Evolutionary conservation across 192 early-diverging fungal species (phyloP).

Genomic region (Podila epicladia): DNA sequence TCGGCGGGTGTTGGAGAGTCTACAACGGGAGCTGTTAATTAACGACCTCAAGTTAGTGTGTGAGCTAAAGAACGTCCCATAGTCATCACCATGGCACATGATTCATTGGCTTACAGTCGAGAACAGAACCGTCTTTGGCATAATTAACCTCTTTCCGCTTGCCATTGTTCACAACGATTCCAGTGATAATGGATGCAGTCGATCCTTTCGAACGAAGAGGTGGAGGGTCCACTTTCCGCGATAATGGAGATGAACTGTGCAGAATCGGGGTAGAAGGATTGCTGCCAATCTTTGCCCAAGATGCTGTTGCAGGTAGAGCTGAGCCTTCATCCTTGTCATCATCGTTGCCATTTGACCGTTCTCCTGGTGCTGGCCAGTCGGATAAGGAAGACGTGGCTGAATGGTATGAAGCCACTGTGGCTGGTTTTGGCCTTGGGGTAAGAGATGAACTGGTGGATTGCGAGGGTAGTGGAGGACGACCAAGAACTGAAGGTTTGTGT

Average conservation of each 20-base stretch:
- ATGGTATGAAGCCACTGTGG: conserved; percentile 24
- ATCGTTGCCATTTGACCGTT: conserved; percentile 14
- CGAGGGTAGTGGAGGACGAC: conserved; percentile 25
- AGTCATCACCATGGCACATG: not conserved
- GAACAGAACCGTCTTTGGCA: conserved; percentile 8
- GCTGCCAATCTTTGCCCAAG: conserved; percentile 61
- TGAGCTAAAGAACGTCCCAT: not conserved
- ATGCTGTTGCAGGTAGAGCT: conserved; percentile 66
- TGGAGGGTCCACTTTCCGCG: conserved; percentile 17
- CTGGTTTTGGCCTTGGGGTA: conserved; percentile 26
- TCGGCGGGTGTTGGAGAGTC: conserved; percentile 51
- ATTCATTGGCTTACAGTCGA: conserved; percentile 15
- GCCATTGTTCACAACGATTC: conserved; percentile 49
- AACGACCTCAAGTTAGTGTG: not conserved
- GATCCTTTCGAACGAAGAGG: conserved; percentile 39
- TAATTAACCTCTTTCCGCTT: conserved; percentile 37
- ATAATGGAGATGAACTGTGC: conserved; percentile 12
- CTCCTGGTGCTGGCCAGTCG: conserved; percentile 42
- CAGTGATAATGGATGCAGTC: conserved; percentile 46
- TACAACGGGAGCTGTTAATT: not conserved
- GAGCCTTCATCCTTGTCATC: conserved; percentile 55
- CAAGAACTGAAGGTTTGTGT: conserved; percentile 4
- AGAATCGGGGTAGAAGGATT: conserved; percentile 46
- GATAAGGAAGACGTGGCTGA: conserved; percentile 26
- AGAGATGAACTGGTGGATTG: conserved; percentile 24